Conservation (phyloP, 108 stramenopile genomes). For the Pseudonitzschia multiseries region DNA sequence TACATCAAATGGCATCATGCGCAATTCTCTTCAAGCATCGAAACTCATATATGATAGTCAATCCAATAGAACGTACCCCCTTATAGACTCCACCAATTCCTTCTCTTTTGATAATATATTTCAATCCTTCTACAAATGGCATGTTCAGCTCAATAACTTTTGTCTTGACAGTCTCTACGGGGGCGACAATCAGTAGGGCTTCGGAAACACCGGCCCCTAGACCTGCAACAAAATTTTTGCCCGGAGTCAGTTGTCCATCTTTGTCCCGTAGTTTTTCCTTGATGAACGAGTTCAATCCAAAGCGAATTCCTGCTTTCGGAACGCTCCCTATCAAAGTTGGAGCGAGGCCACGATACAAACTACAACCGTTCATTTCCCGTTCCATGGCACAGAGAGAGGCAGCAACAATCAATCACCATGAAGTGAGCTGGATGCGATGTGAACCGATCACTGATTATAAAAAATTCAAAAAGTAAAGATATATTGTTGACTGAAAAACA, state of each 20-base stretch:
- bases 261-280: slow-evolving; percentile 77
- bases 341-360: slow-evolving; percentile 89
- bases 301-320: slow-evolving; percentile 97
- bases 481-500: too few species aligned
- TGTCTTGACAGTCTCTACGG: slow-evolving; percentile 98
- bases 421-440: neutral
- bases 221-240: slow-evolving; percentile 92
- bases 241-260: slow-evolving; percentile 83
- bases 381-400: neutral
- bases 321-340: slow-evolving; percentile 89
- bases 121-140: slow-evolving; percentile 82
- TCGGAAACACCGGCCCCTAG: slow-evolving; percentile 93
- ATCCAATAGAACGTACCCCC: slow-evolving; percentile 43
- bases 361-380: slow-evolving; percentile 1
- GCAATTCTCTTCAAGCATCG: too few species aligned
- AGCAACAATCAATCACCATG: neutral
- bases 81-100: slow-evolving; percentile 96
- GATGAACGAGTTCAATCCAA: slow-evolving; percentile 90
- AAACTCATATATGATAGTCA: too few species aligned
- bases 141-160: slow-evolving; percentile 92
- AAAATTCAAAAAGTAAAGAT: too few species aligned
- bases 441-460: too few species aligned
- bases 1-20: too few species aligned
- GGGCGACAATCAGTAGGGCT: slow-evolving; percentile 92
- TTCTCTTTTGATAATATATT: slow-evolving; percentile 80